Percentiles rank a stretch among this genome's conserved stretches.
Evolutionary conservation across 805 yeast species (phyloP).

Genomic region (Pichia exigua): DNA sequence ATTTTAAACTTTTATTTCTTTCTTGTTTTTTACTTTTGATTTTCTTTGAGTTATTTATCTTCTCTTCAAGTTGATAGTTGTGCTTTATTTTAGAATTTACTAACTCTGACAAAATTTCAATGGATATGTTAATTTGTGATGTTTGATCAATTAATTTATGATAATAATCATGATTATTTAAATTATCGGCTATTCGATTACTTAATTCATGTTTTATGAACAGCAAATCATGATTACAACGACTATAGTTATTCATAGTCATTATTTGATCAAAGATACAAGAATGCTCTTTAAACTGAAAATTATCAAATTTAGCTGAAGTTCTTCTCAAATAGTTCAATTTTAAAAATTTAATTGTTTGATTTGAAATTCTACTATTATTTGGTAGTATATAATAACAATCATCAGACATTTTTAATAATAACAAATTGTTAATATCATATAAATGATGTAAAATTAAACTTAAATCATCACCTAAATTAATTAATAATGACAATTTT

Average conservation of each 20-base stretch:
- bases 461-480: conserved; percentile 26
- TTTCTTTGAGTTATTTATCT: neutral
- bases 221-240: conserved; percentile 30
- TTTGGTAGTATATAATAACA: conserved; percentile 25
- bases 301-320: neutral
- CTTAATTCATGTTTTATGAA: conserved; percentile 14
- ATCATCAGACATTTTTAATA: conserved; percentile 24
- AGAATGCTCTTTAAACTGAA: conserved; percentile 16
- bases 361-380: conserved; percentile 8
- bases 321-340: conserved; percentile 3
- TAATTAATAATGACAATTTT: conserved; percentile 25
- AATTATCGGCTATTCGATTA: neutral
- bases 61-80: neutral
- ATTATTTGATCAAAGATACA: conserved; percentile 35
- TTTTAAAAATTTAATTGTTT: conserved; percentile 10
- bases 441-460: conserved; percentile 13
- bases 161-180: neutral
- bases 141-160: neutral
- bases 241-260: conserved; percentile 33
- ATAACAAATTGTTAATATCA: conserved; percentile 19
- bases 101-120: neutral
- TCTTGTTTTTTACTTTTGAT: neutral
- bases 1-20: neutral
- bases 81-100: neutral
- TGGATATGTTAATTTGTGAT: neutral